Conservation (phyloP, 352 stramenopile species). For the Pythium oligandrum region DNA sequence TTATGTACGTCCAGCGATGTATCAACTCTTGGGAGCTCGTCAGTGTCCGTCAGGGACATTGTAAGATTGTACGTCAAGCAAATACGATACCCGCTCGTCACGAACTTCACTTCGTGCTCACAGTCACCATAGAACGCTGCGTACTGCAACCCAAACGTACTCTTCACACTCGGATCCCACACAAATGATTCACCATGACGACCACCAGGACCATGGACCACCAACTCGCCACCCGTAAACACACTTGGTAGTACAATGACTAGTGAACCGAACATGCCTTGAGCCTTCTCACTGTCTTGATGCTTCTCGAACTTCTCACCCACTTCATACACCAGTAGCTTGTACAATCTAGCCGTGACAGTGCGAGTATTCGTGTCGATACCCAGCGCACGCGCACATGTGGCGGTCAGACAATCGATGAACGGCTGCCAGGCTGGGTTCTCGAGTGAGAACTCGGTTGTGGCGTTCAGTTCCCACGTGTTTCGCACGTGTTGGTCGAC, state of each 20-base stretch:
- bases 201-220: slow-evolving; percentile 14
- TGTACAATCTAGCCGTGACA: slow-evolving; percentile 24
- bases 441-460: too few species aligned
- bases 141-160: slow-evolving; percentile 16
- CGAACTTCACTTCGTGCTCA: slow-evolving; percentile 13
- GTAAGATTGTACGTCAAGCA: slow-evolving; percentile 19
- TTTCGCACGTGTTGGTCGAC: too few species aligned
- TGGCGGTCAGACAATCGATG: too few species aligned
- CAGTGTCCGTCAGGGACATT: not conserved
- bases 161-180: slow-evolving; percentile 7
- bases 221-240: slow-evolving; percentile 20
- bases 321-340: slow-evolving; percentile 37
- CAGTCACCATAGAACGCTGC: slow-evolving; percentile 23
- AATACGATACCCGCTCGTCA: slow-evolving; percentile 12
- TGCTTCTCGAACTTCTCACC: slow-evolving; percentile 34
- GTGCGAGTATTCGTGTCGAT: slow-evolving; percentile 5
- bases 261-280: slow-evolving; percentile 42
- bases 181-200: slow-evolving; percentile 7
- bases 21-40: not conserved
- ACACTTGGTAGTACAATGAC: slow-evolving; percentile 30
- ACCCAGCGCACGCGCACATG: slow-evolving; percentile 6
- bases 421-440: too few species aligned
- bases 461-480: too few species aligned
- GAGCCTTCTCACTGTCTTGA: slow-evolving; percentile 47
- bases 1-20: not conserved